Conservation (phyloP, 2,329 filamentous ascomycete genomes). For the Calonectria pauciramosa region DNA sequence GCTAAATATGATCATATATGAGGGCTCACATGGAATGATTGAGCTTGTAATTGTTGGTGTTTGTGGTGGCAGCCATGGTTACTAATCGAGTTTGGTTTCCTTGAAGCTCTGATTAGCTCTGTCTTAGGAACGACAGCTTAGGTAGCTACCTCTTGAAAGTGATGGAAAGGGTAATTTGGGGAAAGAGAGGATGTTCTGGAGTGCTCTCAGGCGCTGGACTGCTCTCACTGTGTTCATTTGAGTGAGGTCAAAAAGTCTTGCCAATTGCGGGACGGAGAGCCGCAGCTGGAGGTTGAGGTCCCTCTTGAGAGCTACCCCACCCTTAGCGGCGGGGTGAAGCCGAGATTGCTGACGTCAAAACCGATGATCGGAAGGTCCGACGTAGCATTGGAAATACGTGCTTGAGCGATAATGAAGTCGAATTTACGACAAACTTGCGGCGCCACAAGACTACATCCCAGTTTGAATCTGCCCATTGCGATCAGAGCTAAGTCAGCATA, state of each 20-base stretch:
- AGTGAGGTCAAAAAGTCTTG: slow-evolving; percentile 20
- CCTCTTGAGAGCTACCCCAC: slow-evolving; percentile 26
- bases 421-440: background rate
- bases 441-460: background rate
- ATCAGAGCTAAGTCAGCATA: background rate
- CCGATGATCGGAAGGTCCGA: background rate
- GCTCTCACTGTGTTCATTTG: slow-evolving; percentile 45
- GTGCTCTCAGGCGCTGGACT: slow-evolving; percentile 41
- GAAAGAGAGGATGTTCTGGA: slow-evolving; percentile 36
- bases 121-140: background rate
- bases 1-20: background rate
- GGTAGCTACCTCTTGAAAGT: background rate
- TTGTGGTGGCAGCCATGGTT: slow-evolving; percentile 77
- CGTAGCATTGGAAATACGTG: background rate
- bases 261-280: slow-evolving; percentile 19
- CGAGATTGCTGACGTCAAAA: slow-evolving; percentile 23
- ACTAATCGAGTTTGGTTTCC: slow-evolving; percentile 50
- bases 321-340: slow-evolving; percentile 12
- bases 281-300: slow-evolving; percentile 2
- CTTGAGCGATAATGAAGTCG: background rate
- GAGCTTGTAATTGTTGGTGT: slow-evolving; percentile 83
- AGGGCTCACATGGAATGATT: slow-evolving; percentile 86
- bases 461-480: background rate
- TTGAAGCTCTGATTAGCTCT: background rate
- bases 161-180: slow-evolving; percentile 15